Base-by-base conservation (phyloP, 129 eudicot genomes). In the Lactuca saligna region DNA sequence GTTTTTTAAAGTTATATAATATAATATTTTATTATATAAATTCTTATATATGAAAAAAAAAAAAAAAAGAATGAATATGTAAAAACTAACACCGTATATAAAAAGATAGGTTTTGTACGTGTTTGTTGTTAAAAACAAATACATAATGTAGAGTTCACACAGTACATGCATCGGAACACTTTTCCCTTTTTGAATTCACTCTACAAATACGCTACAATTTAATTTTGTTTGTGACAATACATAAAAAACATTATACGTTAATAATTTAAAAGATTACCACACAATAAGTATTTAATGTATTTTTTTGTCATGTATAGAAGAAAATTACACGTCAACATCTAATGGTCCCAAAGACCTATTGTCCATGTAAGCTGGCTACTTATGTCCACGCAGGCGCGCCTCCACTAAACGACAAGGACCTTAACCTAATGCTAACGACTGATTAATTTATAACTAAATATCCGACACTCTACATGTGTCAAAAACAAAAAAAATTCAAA, bases 321-420 rank as follows among this genome's bases (percentile, higher is more conserved):
- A 6, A 6, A 34, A 11, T 12, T 46, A 38, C 8, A 62, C 48
- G 53, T n/a, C 12, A 29, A 31, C 42, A 42, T 55, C 35, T 17
- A n/a, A n/a, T n/a, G 73, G 67, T 75, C 74, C 79, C 74, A 53
- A 35, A 62, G 29, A 16, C 37, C 9, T 58, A 66, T 61, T 66
- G 74, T 65, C 79, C 54, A 65, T 64, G 63, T 25, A 9, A 39
- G 57, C 69, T 61, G 54, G 35, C 38, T 8, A 38, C 11, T 14
- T 59, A 17, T 51, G 63, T 67, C 69, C 80, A 75, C 53, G 80
- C 61, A 75, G 57, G 66, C 54, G 55, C 74, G 74, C 63, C 74
- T 25, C 63, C 80, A 31, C 44, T n/a, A 75, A 61, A 12, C 63
- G 69, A 68, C 80, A 60, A 60, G 5, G 11, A 14, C 31, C 2